Conservation (phyloP, 2,329 filamentous ascomycete genomes). For the Verticillium isaacii region DNA sequence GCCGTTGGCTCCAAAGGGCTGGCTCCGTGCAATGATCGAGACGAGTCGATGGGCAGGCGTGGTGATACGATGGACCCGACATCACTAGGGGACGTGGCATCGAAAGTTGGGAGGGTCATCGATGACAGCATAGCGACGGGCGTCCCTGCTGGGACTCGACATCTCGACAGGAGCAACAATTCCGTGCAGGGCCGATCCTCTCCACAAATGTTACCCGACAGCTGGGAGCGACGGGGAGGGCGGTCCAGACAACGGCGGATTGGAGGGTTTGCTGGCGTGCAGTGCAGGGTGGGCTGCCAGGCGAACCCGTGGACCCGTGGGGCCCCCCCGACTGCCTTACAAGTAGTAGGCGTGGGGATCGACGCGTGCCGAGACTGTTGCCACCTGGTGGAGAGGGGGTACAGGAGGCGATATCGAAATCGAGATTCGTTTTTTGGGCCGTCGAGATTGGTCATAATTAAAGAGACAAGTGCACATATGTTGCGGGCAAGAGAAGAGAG, state of each 20-base stretch:
- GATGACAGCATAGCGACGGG: too few species aligned
- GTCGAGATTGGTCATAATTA: too few species aligned
- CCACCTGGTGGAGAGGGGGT: background rate
- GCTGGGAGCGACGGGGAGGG: background rate
- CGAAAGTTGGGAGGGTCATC: too few species aligned
- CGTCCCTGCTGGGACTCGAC: too few species aligned
- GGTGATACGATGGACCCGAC: too few species aligned
- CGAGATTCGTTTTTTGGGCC: too few species aligned
- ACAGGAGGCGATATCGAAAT: background rate
- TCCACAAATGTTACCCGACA: background rate
- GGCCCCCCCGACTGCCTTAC: background rate
- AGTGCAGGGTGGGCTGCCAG: background rate
- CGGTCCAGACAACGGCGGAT: background rate
- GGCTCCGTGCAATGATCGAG: too few species aligned
- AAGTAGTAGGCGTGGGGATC: background rate
- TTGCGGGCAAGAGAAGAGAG: too few species aligned
- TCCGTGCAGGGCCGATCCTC: background rate
- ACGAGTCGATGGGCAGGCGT: too few species aligned
- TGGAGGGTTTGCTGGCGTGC: background rate
- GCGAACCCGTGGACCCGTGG: background rate
- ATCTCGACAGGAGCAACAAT: background rate
- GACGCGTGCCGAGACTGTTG: background rate
- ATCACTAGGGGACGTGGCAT: too few species aligned
- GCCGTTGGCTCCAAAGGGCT: too few species aligned
- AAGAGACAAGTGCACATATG: too few species aligned